phyloP scores from a whole-genome alignment of 176 grass and related monocot species.

The Carex cristatella region DNA sequence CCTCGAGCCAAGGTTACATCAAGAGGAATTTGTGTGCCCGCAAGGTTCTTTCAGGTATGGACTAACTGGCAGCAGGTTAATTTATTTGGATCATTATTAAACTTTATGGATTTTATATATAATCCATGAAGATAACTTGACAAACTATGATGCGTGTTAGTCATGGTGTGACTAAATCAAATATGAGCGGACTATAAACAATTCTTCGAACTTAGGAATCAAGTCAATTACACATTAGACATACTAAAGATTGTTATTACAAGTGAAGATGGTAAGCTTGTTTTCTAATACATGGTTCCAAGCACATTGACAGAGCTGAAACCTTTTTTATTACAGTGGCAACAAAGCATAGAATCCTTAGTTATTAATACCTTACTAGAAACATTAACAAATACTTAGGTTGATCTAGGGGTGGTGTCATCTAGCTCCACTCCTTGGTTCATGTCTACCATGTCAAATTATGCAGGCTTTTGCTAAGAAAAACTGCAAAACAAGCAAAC shows the following conservation, averaged over 20 bases:
- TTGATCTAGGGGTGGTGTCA: neutral
- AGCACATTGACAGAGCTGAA: neutral
- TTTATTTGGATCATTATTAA: neutral
- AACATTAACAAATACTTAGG: neutral
- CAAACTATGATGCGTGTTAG: neutral
- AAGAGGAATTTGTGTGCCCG: conserved; percentile 21
- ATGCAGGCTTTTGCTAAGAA: neutral
- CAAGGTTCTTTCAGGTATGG: conserved; percentile 32
- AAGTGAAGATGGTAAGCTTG: neutral
- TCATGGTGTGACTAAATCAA: neutral
- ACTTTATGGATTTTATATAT: too few species aligned
- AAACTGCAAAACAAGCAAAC: neutral
- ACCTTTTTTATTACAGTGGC: neutral
- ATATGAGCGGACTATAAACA: neutral
- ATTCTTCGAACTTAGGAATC: neutral
- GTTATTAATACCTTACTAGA: neutral
- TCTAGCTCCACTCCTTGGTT: neutral
- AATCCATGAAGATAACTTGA: neutral
- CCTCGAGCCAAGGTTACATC: conserved; percentile 16
- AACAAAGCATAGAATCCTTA: neutral
- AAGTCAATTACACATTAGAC: neutral
- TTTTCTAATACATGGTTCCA: neutral
- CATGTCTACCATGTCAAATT: neutral
- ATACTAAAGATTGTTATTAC: neutral
- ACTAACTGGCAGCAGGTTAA: neutral